phyloP scores from a whole-genome alignment of 768 basidiomycete genomes.

The Dendrothele bispora region DNA sequence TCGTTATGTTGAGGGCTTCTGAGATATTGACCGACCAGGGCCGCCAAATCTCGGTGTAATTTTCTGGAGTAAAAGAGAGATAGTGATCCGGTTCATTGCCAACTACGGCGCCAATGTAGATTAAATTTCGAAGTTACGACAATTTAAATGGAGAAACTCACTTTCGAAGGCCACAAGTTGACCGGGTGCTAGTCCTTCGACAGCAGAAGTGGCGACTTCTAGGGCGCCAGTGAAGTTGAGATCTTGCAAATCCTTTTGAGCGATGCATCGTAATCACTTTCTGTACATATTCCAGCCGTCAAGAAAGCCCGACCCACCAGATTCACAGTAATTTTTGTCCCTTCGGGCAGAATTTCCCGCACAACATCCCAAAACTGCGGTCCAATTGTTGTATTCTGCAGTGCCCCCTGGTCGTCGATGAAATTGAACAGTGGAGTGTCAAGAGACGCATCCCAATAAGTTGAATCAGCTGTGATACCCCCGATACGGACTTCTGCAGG shows the following conservation, averaged over 20 bases:
- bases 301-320: conserved; percentile 38
- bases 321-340: conserved; percentile 48
- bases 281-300: neutral
- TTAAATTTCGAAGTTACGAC: neutral
- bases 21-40: conserved; percentile 52
- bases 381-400: conserved; percentile 53
- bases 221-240: conserved; percentile 42
- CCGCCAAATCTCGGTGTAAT: conserved; percentile 48
- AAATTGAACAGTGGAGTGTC: conserved; percentile 42
- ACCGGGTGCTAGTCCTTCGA: conserved; percentile 32
- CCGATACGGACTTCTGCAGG: conserved; percentile 51
- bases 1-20: conserved; percentile 30
- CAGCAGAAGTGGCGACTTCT: conserved; percentile 41
- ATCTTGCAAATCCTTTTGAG: conserved; percentile 42
- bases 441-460: conserved; percentile 44
- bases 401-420: conserved; percentile 39
- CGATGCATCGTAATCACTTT: too few species aligned
- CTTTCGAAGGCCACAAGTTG: conserved; percentile 48
- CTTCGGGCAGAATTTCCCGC: conserved; percentile 38
- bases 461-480: conserved; percentile 55
- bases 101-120: conserved; percentile 28
- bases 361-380: conserved; percentile 50
- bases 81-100: conserved; percentile 61
- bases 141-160: conserved; percentile 15
- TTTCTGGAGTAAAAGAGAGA: conserved; percentile 38